Base-by-base conservation (phyloP, 176 grass and related monocot genomes). In the Triticum timopheevii region DNA sequence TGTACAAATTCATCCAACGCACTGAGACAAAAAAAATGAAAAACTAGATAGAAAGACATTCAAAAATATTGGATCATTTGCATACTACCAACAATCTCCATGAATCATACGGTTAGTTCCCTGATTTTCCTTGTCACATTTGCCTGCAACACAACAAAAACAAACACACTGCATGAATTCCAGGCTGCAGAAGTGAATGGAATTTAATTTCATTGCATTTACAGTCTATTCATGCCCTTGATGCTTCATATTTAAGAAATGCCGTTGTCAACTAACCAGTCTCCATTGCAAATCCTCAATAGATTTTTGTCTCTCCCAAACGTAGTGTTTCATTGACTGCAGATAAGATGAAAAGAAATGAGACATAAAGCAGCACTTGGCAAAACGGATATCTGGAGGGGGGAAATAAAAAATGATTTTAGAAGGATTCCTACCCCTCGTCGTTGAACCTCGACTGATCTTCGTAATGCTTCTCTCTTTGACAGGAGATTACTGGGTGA, bases 241-340 rank as follows among this genome's bases (percentile, higher is more conserved):
- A 16, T 39, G 3, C 49, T 52, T 52, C 49, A 49, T 20, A 76
- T 76, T 30, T 16, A 73, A 80, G n/a, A 73, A 22, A 84, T 65
- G 61, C 31, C 2, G 3, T 56, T 25, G 63, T 58, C 30, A 75
- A 92, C 89, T 84, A 54, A 92, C 96, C 90, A 98, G 86, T 50
- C 49, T 89, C 69, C 81, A 76, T 84, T 92, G 94, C 85, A 98
- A 73, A 39, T 92, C 76, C 77, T 77, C 67, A 79, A 94, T 92
- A 27, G 89, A 87, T 75, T 85, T 81, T 44, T 94, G 80, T 87
- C 85, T 96, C 78, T 91, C 62, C 35, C 66, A 73, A 49, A 85
- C 85, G 69, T 92, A 94, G 65, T 92, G 87, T 86, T 91, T 98
- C 92, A 94, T 42, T 7, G 97, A 96, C 97, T 96, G 88, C 64